Conservation (phyloP, 768 basidiomycete species). For the Tremella fuciformis region DNA sequence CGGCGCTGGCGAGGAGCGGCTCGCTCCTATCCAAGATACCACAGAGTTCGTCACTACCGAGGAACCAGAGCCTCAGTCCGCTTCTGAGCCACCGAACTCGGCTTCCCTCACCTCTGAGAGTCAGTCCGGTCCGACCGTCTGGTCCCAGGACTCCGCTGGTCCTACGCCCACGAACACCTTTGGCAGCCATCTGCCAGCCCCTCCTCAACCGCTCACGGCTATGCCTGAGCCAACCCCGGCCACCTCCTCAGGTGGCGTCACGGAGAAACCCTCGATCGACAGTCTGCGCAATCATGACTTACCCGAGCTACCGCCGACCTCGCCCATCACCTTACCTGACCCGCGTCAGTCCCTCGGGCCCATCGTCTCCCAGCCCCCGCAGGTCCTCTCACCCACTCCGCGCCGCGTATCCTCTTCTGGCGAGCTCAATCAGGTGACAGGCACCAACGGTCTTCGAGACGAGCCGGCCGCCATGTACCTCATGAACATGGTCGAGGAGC, state of each 20-base stretch:
- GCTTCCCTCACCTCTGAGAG: neutral
- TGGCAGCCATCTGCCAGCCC: neutral
- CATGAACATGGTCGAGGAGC: conserved; percentile 45
- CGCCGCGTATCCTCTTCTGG: conserved; percentile 27
- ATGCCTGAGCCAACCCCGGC: conserved; percentile 1
- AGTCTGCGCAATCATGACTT: neutral
- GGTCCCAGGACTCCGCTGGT: conserved; percentile 36
- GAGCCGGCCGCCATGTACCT: conserved; percentile 46
- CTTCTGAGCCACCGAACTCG: neutral
- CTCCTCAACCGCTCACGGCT: neutral
- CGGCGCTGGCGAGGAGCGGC: conserved; percentile 19
- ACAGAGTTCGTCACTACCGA: conserved; percentile 30
- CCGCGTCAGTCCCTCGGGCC: conserved; percentile 10
- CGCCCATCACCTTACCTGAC: neutral
- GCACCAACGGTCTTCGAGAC: conserved; percentile 26
- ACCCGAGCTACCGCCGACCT: neutral
- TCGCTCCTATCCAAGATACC: conserved; percentile 37
- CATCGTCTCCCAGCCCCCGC: conserved; percentile 3
- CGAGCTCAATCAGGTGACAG: conserved; percentile 15
- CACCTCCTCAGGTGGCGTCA: neutral
- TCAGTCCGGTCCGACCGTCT: conserved; percentile 10
- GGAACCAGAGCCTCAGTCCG: conserved; percentile 20
- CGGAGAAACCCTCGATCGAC: neutral
- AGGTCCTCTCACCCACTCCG: conserved; percentile 38
- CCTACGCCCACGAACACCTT: conserved; percentile 18